phyloP scores from a whole-genome alignment of 345 rosid species.

The Salix viminalis region DNA sequence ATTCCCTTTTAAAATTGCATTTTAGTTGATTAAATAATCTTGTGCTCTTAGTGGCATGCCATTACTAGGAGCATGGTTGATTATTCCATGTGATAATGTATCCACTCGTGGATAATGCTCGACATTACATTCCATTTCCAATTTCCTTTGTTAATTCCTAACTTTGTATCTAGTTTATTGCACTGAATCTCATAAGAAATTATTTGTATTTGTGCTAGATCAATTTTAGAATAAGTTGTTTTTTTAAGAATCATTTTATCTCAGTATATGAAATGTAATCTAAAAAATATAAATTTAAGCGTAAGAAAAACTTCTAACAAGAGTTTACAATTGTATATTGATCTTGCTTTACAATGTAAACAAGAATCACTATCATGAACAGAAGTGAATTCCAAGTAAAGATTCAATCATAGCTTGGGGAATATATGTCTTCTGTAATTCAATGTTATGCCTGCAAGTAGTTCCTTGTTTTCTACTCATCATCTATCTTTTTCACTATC shows the following conservation, averaged over 20 bases:
- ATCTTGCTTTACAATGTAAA: not conserved
- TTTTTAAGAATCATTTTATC: too few relatives aligned
- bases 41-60: not conserved
- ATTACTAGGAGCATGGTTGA: not conserved
- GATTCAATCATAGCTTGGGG: constrained; percentile 5
- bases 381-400: constrained; percentile 13
- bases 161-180: too few relatives aligned
- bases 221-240: too few relatives aligned
- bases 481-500: not conserved
- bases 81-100: not conserved
- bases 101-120: not conserved
- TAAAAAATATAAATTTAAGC: too few relatives aligned
- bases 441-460: not conserved
- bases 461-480: not conserved
- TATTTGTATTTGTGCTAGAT: too few relatives aligned
- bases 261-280: too few relatives aligned
- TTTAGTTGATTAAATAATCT: not conserved
- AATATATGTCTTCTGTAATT: not conserved
- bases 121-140: not conserved
- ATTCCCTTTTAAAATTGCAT: not conserved
- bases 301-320: too few relatives aligned
- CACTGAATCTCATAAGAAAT: too few relatives aligned
- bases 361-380: not conserved
- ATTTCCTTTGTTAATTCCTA: not conserved
- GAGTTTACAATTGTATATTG: not conserved